Evolutionary conservation across 768 basidiomycete species (phyloP), one percentile per base, ranked within the genome.

Genomic region (Calocera viscosa): DNA sequence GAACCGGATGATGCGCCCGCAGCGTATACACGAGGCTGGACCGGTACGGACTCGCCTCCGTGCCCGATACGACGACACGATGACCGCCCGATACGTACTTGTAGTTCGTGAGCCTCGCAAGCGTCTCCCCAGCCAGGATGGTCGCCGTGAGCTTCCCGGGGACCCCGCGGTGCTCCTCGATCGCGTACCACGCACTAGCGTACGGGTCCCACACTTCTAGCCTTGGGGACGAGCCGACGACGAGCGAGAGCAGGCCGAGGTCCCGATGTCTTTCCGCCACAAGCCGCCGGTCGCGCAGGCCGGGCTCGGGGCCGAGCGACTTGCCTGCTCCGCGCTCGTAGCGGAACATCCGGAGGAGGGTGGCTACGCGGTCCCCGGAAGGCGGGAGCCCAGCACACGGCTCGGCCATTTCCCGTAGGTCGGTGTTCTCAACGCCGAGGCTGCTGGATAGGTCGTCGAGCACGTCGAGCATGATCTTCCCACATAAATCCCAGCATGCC

Each of bases 341-440:
- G 30, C 70, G 66, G 65, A 71, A 71, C 68, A 71, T 68, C 2
- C 70, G 32, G 14, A 71, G 63, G 26, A 71, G 67, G 11, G 70
- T 69, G 32, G 69, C 68, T 0, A 69, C 66, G 26, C 65, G 66
- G 19, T 67, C 39, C 3, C 64, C 67, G 17, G 22, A 47, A 1
- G 35, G 35, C n/a, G 69, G 69, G 34, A 70, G 65, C 2, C 30
- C 47, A 22, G 49, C 60, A 49, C 68, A 65, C 14, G 67, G 40
- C 28, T 22, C 43, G 33, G 66, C 49, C 30, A 67, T 64, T 24
- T 39, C 35, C n/a, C 39, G 53, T 5, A 71, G 40, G 14, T 64
- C 66, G 49, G 34, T 41, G 10, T 40, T 49, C 17, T 49, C 22
- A 19, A 71, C 30, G 12, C 49, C 64, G 24, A 71, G 66, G 40